Evolutionary conservation across 2,329 filamentous ascomycete genomes (phyloP).

Genomic region (Talaromyces albobiverticillius): DNA sequence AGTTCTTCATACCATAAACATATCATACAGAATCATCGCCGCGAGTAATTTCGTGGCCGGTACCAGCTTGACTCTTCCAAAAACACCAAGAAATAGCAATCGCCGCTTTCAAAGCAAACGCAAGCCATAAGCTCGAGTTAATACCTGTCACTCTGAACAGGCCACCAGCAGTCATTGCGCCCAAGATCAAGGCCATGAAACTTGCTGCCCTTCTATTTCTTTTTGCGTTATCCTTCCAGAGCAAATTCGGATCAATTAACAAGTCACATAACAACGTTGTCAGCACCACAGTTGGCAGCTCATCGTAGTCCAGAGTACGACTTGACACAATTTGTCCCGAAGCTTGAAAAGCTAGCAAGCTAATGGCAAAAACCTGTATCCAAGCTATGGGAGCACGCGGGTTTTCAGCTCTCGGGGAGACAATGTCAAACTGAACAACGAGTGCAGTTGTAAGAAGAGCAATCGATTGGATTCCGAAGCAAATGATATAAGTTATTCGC

Average conservation of each 20-base stretch:
- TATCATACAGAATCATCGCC: background rate
- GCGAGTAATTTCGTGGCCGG: background rate
- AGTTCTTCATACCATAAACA: background rate
- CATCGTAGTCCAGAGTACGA: slow-evolving; percentile 34
- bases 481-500: slow-evolving; percentile 37
- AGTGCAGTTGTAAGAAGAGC: slow-evolving; percentile 33
- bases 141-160: slow-evolving; percentile 35
- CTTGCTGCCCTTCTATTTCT: slow-evolving; percentile 34
- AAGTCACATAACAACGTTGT: slow-evolving; percentile 41
- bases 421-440: slow-evolving; percentile 32
- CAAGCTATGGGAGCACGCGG: slow-evolving; percentile 31
- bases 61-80: slow-evolving; percentile 26
- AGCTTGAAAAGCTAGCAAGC: slow-evolving; percentile 39
- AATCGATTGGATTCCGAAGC: slow-evolving; percentile 37
- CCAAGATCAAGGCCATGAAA: slow-evolving; percentile 38
- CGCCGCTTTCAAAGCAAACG: slow-evolving; percentile 33
- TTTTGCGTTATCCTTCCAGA: slow-evolving; percentile 24
- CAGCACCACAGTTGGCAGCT: slow-evolving; percentile 42
- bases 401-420: slow-evolving; percentile 29
- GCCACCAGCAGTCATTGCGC: slow-evolving; percentile 40
- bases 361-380: slow-evolving; percentile 37
- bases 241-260: slow-evolving; percentile 32
- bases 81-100: slow-evolving; percentile 36
- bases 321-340: slow-evolving; percentile 40
- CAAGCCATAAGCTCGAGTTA: slow-evolving; percentile 40